Conservation (phyloP, 2,329 filamentous ascomycete genomes). For the Fusarium annulatum region DNA sequence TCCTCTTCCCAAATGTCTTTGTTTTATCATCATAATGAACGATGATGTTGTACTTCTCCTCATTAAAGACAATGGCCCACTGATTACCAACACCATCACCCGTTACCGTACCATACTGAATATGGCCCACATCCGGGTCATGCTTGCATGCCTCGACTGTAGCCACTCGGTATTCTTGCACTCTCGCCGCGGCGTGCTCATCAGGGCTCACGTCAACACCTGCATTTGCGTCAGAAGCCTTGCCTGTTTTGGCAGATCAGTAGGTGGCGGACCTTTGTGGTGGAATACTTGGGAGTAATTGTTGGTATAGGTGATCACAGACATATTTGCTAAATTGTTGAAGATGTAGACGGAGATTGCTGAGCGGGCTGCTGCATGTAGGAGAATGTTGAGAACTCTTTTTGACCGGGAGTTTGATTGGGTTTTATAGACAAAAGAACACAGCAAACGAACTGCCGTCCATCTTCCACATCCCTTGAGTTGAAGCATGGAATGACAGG, state of each 20-base stretch:
- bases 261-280: not conserved
- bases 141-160: not conserved
- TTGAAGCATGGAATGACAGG: too few relatives aligned
- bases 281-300: not conserved
- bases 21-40: not conserved
- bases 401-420: not conserved
- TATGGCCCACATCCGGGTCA: not conserved
- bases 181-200: not conserved
- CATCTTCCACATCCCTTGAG: too few relatives aligned
- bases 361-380: not conserved
- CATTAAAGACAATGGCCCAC: not conserved
- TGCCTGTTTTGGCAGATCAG: not conserved
- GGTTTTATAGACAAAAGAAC: not conserved
- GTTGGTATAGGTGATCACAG: not conserved
- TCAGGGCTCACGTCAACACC: not conserved
- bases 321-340: not conserved
- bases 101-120: not conserved
- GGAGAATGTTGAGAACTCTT: not conserved
- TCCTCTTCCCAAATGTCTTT: not conserved
- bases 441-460: too few relatives aligned
- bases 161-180: not conserved
- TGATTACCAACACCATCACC: not conserved
- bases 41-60: not conserved
- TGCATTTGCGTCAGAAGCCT: not conserved
- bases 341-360: not conserved